Conservation (phyloP, 768 basidiomycete genomes). For the Tulasnella sp. region DNA sequence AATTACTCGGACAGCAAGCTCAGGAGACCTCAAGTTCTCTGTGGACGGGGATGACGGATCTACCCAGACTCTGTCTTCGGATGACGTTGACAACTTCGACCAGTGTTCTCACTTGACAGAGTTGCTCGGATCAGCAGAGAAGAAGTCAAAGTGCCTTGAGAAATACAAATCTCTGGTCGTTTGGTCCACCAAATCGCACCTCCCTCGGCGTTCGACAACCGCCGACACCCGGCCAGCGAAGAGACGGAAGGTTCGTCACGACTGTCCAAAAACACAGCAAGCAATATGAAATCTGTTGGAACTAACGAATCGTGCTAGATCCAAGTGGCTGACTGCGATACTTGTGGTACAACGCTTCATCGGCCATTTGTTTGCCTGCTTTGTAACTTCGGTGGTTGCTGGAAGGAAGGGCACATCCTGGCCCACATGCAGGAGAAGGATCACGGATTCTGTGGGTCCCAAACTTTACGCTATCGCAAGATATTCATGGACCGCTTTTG, state of each 20-base stretch:
- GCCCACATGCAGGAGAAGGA: conserved; percentile 49
- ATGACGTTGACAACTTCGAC: conserved; percentile 1
- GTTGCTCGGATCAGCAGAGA: neutral
- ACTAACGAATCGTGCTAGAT: conserved; percentile 32
- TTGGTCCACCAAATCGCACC: conserved; percentile 10
- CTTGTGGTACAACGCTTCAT: conserved; percentile 47
- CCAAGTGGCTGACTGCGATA: conserved; percentile 54
- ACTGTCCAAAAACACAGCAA: neutral
- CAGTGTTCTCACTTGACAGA: conserved; percentile 7
- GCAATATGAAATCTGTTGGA: neutral
- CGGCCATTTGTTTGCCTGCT: conserved; percentile 66
- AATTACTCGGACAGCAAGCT: neutral
- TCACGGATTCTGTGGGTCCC: conserved; percentile 57
- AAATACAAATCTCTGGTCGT: conserved; percentile 14
- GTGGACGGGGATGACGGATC: conserved; percentile 12
- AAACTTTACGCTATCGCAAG: conserved; percentile 1
- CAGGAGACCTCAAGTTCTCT: conserved; percentile 9
- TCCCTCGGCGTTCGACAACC: neutral
- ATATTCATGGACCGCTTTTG: neutral
- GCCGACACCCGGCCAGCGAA: conserved; percentile 41
- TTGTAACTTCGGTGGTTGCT: conserved; percentile 66
- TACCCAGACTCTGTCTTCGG: conserved; percentile 2
- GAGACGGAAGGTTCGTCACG: conserved; percentile 51
- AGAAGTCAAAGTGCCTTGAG: neutral
- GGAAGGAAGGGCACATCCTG: conserved; percentile 50